phyloP scores from a whole-genome alignment of 1,284 basidiomycete species.

The Cryptococcus maquisensis region DNA sequence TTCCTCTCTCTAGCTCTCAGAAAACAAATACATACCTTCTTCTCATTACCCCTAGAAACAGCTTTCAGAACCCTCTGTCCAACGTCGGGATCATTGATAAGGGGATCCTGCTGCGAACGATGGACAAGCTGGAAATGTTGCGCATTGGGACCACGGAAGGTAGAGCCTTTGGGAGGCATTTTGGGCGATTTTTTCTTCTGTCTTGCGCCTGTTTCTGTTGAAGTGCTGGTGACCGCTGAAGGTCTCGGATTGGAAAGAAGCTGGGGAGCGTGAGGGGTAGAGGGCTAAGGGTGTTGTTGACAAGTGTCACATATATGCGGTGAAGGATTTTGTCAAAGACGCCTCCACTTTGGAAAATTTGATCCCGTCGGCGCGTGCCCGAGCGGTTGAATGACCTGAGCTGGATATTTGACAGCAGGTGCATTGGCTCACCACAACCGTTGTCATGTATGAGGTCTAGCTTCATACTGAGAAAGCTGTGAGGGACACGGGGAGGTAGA shows the following conservation, averaged over 20 bases:
- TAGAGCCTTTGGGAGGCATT: slow-evolving; percentile 57
- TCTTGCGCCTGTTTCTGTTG: neutral
- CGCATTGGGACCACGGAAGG: slow-evolving; percentile 81
- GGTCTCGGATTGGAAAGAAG: neutral
- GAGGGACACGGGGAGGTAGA: too few species aligned
- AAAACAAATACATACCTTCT: slow-evolving; percentile 39
- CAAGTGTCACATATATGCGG: neutral
- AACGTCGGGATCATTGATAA: slow-evolving; percentile 89
- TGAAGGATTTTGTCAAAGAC: neutral
- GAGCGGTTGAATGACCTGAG: too few species aligned
- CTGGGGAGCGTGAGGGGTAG: neutral
- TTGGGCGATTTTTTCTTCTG: slow-evolving; percentile 4
- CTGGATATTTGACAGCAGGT: too few species aligned
- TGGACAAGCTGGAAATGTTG: slow-evolving; percentile 97
- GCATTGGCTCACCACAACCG: too few species aligned
- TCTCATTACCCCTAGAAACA: slow-evolving; percentile 66
- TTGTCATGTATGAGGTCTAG: too few species aligned
- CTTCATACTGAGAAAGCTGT: too few species aligned
- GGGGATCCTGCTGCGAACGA: slow-evolving; percentile 90
- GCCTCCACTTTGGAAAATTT: slow-evolving; percentile 17
- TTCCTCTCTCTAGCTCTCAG: neutral
- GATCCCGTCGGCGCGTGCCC: slow-evolving; percentile 14
- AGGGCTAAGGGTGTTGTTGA: too few species aligned
- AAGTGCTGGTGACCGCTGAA: neutral
- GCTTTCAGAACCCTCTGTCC: slow-evolving; percentile 82